phyloP scores from a whole-genome alignment of 2,329 filamentous ascomycete genomes.

The Exophiala lecanii-corni region DNA sequence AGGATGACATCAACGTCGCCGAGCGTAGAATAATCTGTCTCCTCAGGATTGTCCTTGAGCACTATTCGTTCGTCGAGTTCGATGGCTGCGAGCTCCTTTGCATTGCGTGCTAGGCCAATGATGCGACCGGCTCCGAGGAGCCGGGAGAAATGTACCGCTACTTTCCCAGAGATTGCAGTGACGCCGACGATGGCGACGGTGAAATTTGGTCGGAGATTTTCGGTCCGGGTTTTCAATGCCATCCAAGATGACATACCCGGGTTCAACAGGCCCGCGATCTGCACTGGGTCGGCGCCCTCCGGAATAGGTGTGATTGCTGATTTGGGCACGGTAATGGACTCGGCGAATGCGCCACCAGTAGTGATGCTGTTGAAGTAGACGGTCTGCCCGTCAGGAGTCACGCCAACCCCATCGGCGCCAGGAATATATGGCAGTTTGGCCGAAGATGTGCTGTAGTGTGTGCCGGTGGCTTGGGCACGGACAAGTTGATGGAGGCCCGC shows the following conservation, averaged over 20 bases:
- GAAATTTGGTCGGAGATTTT: slow-evolving; percentile 39
- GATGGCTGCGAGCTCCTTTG: slow-evolving; percentile 38
- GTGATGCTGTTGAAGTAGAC: slow-evolving; percentile 48
- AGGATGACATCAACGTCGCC: slow-evolving; percentile 51
- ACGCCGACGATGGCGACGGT: slow-evolving; percentile 51
- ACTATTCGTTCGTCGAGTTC: slow-evolving; percentile 46
- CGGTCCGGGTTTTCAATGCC: slow-evolving; percentile 45
- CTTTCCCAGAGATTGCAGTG: slow-evolving; percentile 49
- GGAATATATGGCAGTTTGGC: slow-evolving; percentile 46
- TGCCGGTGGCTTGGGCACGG: slow-evolving; percentile 48
- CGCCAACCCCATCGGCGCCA: slow-evolving; percentile 52
- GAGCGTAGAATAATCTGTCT: slow-evolving; percentile 40
- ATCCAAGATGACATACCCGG: slow-evolving; percentile 56
- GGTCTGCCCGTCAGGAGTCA: slow-evolving; percentile 39
- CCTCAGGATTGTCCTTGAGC: slow-evolving; percentile 33
- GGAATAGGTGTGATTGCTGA: slow-evolving; percentile 40
- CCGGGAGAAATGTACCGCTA: slow-evolving; percentile 48
- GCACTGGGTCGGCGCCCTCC: slow-evolving; percentile 40
- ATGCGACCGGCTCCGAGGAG: slow-evolving; percentile 47
- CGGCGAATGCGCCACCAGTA: slow-evolving; percentile 22
- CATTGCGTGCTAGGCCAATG: slow-evolving; percentile 50
- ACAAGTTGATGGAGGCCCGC: slow-evolving; percentile 52
- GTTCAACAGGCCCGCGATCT: slow-evolving; percentile 52
- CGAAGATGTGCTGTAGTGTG: slow-evolving; percentile 49
- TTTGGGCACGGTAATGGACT: slow-evolving; percentile 43